phyloP scores from a whole-genome alignment of 2,329 filamentous ascomycete genomes.

The Zymoseptoria pseudotritici region DNA sequence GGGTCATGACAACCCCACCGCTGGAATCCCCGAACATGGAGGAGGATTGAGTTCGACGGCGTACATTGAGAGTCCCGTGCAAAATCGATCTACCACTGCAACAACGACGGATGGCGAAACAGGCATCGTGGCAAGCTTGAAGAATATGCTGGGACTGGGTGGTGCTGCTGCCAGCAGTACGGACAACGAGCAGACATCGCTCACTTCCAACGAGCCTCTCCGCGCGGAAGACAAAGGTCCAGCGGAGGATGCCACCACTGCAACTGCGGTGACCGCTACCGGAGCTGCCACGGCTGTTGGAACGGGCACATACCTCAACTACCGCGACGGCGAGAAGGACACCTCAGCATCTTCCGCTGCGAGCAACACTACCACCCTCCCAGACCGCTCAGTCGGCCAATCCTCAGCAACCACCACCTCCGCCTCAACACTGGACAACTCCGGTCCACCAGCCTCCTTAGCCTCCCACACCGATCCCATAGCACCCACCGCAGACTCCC shows the following conservation, averaged over 20 bases:
- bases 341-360: background rate
- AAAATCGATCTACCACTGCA: background rate
- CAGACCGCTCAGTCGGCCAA: background rate
- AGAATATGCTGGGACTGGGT: conserved; percentile 17
- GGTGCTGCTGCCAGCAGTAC: conserved; percentile 2
- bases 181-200: conserved; percentile 1
- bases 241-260: conserved; percentile 4
- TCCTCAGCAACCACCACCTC: background rate
- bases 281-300: conserved; percentile 7
- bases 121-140: conserved; percentile 10
- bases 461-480: conserved; percentile 1
- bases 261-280: conserved; percentile 6
- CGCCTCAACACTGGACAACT: background rate
- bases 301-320: conserved; percentile 1
- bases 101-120: background rate
- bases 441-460: background rate
- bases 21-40: conserved; percentile 12
- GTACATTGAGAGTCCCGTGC: conserved; percentile 14
- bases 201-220: background rate
- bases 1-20: conserved; percentile 12
- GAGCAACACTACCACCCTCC: background rate
- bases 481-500: background rate
- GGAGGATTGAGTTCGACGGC: conserved; percentile 18
- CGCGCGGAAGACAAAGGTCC: background rate
- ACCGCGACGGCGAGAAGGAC: background rate